These are phyloP conservation scores for Amyloporia xantha DNA, from an alignment of 768 basidiomycete species.

Conservation along the genomic window DNA sequence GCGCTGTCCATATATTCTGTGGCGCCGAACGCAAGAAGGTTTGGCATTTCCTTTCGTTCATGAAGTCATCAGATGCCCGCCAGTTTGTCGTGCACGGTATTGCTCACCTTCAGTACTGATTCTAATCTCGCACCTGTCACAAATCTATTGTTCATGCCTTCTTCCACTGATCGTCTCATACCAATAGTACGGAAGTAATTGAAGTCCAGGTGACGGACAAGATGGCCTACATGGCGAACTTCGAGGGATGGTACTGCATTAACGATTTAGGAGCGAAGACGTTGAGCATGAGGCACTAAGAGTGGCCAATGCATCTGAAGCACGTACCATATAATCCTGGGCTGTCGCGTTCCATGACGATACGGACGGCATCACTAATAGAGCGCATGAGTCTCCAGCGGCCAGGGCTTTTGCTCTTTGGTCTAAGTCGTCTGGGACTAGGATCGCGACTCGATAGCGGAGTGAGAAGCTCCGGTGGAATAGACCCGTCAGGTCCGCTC, in stretches of 20 bases:
- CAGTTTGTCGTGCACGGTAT: neutral
- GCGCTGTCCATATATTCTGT: slow-evolving; percentile 99
- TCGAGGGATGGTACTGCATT: slow-evolving; percentile 55
- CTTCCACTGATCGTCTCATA: slow-evolving; percentile 87
- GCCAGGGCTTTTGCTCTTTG: slow-evolving; percentile 75
- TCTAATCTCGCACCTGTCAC: slow-evolving; percentile 86
- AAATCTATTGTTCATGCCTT: slow-evolving; percentile 84
- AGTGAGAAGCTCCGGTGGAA: slow-evolving; percentile 69
- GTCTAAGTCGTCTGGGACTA: slow-evolving; percentile 67
- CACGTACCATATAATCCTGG: slow-evolving; percentile 69
- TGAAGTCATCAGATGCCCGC: neutral
- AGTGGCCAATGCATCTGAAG: neutral
- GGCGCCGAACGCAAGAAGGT: slow-evolving; percentile 82
- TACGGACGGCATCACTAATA: slow-evolving; percentile 73
- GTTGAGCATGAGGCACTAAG: neutral
- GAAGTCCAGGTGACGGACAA: slow-evolving; percentile 85
- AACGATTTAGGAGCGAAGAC: neutral
- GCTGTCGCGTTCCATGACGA: slow-evolving; percentile 53
- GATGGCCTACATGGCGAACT: slow-evolving; percentile 71
- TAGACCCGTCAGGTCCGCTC: slow-evolving; percentile 56
- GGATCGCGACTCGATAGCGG: slow-evolving; percentile 80
- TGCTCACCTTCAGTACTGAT: slow-evolving; percentile 64
- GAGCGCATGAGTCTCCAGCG: slow-evolving; percentile 78
- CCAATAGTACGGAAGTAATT: slow-evolving; percentile 97
- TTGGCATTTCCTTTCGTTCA: slow-evolving; percentile 79